Evolutionary conservation across 495 filamentous ascomycete genomes (phyloP), one percentile per base, ranked within the genome.

Genomic region (Tirmania nivea): DNA sequence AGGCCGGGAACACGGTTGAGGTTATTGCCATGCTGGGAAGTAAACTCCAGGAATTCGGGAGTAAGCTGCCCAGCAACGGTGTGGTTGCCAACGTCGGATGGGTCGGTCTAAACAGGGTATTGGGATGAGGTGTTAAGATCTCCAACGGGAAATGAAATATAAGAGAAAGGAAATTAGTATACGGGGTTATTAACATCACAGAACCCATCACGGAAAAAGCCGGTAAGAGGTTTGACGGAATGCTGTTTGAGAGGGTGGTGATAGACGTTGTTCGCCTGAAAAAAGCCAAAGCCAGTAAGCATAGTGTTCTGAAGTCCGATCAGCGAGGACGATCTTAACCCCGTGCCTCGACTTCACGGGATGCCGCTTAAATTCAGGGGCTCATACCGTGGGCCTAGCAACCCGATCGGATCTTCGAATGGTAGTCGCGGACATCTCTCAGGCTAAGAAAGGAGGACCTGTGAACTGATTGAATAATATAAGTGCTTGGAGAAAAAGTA

Each of bases 171-270:
- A n/a, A 61, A 49, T 37, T 50, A 48, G 49, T 69, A 63, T 54
- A 66, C 65, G 34, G 66, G 69, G 37, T 55, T 57, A 9, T 73
- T 70, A 31, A 67, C 69, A 21, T 71, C 65, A 61, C 78, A 80
- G 65, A 76, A 80, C 3, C 77, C 78, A 53, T 75, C 74, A 21
- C 78, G 71, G 54, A 73, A 70, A 67, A 69, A 79, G 31, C 78
- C 78, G 3, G 76, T 79, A 61, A 74, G 64, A 1, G 78, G 78
- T 35, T 68, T 62, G 36, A 71, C 69, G 53, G 72, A 73, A 68
- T 78, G 78, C 52, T 74, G 61, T 34, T 66, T 65, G 17, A 80
- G 70, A 10, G 77, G 77, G 50, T 73, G 69, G 47, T 72, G 70
- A 63, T 77, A 70, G 50, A 80, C 76, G 50, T 61, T 61, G 19